Evolutionary conservation across 2,329 filamentous ascomycete species (phyloP).

Genomic region (Dactylellina leptospora): DNA sequence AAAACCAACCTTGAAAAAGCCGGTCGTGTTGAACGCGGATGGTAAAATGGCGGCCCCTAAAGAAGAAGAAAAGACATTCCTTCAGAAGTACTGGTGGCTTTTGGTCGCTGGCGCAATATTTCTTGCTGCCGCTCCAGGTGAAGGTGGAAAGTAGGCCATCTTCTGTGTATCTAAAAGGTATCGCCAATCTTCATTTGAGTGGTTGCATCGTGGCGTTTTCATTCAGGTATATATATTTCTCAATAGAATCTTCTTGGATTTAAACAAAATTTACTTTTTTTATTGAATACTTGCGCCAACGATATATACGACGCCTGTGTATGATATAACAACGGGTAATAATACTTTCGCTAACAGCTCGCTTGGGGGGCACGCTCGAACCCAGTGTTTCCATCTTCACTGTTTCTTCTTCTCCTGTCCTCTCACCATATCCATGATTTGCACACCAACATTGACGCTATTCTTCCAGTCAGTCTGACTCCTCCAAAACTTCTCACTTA

Average conservation of each 20-base stretch:
- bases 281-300: neutral
- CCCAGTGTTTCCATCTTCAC: slow-evolving; percentile 6
- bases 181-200: too few relatives aligned
- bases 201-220: slow-evolving; percentile 13
- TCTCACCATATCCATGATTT: slow-evolving; percentile 43
- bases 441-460: slow-evolving; percentile 32
- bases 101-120: slow-evolving; percentile 67
- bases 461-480: slow-evolving; percentile 48
- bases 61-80: slow-evolving; percentile 70
- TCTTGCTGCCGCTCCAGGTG: slow-evolving; percentile 57
- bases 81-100: slow-evolving; percentile 77
- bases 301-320: neutral
- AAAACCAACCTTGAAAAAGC: slow-evolving; percentile 71
- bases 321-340: neutral
- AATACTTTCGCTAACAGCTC: neutral
- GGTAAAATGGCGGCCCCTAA: slow-evolving; percentile 67
- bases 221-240: slow-evolving; percentile 1
- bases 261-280: neutral
- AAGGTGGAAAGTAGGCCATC: slow-evolving; percentile 28
- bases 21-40: slow-evolving; percentile 69
- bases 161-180: neutral
- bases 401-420: slow-evolving; percentile 48
- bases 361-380: neutral
- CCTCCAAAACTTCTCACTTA: slow-evolving; percentile 51
- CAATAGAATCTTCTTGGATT: neutral